Percentiles rank a stretch among this genome's conserved stretches.
Conservation (phyloP, 257 asterid species). For the Thymus mandschuricus region DNA sequence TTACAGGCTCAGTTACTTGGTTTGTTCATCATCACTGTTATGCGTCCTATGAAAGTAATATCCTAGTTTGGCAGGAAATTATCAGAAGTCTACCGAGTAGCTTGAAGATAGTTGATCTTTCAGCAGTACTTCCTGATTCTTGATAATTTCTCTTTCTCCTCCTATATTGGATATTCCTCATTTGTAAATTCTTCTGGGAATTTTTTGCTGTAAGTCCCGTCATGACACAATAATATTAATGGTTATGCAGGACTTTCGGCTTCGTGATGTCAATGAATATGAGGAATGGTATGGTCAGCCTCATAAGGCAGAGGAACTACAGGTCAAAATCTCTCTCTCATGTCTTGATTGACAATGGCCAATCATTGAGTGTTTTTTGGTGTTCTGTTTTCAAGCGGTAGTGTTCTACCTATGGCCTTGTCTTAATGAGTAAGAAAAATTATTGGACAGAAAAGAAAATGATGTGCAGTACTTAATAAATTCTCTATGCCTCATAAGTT, state of each 20-base stretch:
- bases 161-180: neutral
- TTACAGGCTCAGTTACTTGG: neutral
- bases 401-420: neutral
- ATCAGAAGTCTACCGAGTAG: conserved; percentile 76
- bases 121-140: conserved; percentile 67
- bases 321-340: conserved; percentile 49
- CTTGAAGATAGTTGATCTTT: conserved; percentile 86
- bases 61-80: conserved; percentile 64
- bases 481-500: neutral
- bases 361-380: neutral
- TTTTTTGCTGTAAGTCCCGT: neutral
- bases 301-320: conserved; percentile 77
- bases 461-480: neutral
- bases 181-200: neutral
- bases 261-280: conserved; percentile 72
- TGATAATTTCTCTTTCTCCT: neutral
- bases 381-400: neutral
- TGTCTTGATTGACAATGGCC: conserved; percentile 6
- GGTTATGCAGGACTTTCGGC: conserved; percentile 82
- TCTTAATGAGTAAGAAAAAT: neutral
- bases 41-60: neutral
- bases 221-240: neutral
- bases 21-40: neutral
- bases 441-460: neutral
- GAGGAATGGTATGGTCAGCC: conserved; percentile 98